A percentile compares a stretch with the other conserved stretches of the same genome.
These are phyloP conservation scores for Xylariales sp. DNA, from an alignment of 2,329 filamentous ascomycete species.

Conservation along the genomic window DNA sequence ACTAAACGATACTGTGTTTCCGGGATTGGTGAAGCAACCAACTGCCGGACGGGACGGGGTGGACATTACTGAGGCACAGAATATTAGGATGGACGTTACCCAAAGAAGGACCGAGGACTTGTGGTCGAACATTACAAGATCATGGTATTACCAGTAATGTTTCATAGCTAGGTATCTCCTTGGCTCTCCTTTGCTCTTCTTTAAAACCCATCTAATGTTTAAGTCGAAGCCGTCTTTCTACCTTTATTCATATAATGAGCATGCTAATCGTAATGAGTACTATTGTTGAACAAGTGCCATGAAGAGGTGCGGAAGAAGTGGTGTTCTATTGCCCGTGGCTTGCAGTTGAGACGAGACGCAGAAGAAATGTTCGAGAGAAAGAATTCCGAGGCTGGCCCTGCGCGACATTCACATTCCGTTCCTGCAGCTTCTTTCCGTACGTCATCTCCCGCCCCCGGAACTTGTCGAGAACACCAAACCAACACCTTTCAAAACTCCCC, in stretches of 20 bases:
- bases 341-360: slow-evolving; percentile 10
- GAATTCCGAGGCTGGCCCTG: slow-evolving; percentile 34
- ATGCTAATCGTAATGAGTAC: neutral
- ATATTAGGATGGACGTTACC: slow-evolving; percentile 9
- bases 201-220: neutral
- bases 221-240: neutral
- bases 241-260: slow-evolving; percentile 6
- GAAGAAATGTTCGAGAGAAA: slow-evolving; percentile 41
- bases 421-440: slow-evolving; percentile 50
- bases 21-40: slow-evolving; percentile 4
- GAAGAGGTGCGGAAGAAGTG: slow-evolving; percentile 3
- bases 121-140: slow-evolving; percentile 4
- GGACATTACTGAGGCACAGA: slow-evolving; percentile 3
- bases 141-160: slow-evolving; percentile 7
- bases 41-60: slow-evolving; percentile 7
- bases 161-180: slow-evolving; percentile 5
- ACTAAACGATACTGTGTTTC: too few species aligned
- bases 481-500: too few species aligned
- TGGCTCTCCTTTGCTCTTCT: neutral
- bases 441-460: slow-evolving; percentile 16
- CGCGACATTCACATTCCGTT: slow-evolving; percentile 37
- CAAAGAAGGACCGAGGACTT: slow-evolving; percentile 7
- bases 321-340: slow-evolving; percentile 9
- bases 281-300: slow-evolving; percentile 5
- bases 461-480: too few species aligned